phyloP scores from a whole-genome alignment of 2,329 filamentous ascomycete species.

The Hymenoscyphus fructigenus region DNA sequence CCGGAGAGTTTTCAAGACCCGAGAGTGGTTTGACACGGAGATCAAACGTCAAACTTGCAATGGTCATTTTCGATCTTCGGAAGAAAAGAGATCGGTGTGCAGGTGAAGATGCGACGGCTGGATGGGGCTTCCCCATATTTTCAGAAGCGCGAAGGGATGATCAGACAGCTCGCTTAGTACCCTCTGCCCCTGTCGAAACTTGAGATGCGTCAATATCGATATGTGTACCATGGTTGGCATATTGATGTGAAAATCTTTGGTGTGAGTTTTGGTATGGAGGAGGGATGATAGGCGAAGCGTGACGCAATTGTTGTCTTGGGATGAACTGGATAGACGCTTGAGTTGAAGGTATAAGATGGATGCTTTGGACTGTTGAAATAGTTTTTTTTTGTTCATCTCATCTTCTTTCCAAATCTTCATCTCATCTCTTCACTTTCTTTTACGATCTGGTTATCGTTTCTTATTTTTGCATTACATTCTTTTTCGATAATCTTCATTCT shows the following conservation, averaged over 20 bases:
- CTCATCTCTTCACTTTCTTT: not conserved
- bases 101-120: not conserved
- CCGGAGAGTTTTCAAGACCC: not conserved
- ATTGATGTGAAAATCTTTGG: not conserved
- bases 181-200: not conserved
- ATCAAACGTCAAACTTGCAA: not conserved
- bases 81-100: not conserved
- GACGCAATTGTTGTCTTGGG: not conserved
- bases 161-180: not conserved
- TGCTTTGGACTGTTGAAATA: not conserved
- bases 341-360: not conserved
- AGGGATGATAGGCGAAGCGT: not conserved
- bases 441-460: not conserved
- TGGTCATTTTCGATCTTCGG: not conserved
- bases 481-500: conserved; percentile 2
- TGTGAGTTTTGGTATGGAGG: not conserved
- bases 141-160: not conserved
- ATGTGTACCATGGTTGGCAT: not conserved
- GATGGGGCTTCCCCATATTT: not conserved
- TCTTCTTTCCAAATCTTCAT: not conserved
- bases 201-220: not conserved
- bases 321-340: not conserved
- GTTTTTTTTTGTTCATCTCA: not conserved
- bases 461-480: conserved; percentile 13
- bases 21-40: not conserved